These are phyloP conservation scores for Eremothecium sinecaudum DNA, from an alignment of 1,139 yeast species.

Conservation along the genomic window DNA sequence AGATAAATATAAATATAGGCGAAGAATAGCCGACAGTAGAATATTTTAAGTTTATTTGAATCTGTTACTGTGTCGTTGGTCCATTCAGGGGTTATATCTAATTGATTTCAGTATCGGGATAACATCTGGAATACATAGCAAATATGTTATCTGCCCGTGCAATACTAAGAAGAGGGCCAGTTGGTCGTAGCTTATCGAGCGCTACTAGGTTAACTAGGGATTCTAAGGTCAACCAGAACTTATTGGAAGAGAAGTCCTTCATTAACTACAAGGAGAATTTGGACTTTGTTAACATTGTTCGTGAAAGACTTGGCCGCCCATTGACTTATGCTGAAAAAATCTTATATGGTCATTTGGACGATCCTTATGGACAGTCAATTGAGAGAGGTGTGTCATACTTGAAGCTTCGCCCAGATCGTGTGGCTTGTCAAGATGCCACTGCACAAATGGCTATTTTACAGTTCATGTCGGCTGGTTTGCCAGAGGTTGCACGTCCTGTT, in stretches of 20 bases:
- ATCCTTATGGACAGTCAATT: constrained; percentile 91
- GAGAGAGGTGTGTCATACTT: constrained; percentile 94
- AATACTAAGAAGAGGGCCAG: constrained; percentile 21
- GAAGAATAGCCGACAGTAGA: no score
- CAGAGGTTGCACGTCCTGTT: constrained; percentile 90
- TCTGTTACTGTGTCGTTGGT: no score
- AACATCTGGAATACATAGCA: no score
- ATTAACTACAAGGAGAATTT: constrained; percentile 67
- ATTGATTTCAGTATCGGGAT: no score
- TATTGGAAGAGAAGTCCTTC: constrained; percentile 79
- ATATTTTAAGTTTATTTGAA: no score
- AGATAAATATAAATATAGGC: no score
- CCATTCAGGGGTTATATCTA: no score
- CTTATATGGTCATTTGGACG: constrained; percentile 90
- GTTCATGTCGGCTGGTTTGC: constrained; percentile 96
- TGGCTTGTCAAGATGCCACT: constrained; percentile 99
- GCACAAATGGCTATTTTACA: constrained; percentile 99
- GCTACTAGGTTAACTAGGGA: constrained; percentile 63
- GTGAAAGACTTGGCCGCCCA: constrained; percentile 82
- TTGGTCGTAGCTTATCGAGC: constrained; percentile 61
- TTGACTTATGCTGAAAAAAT: constrained; percentile 96
- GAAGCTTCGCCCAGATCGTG: constrained; percentile 97
- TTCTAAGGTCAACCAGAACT: constrained; percentile 86
- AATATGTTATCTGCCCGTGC: constrained; percentile 35
- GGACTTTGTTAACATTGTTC: constrained; percentile 81